Percentiles rank a stretch among this genome's conserved stretches.
Evolutionary conservation across 1,284 basidiomycete species (phyloP).

Genomic region (Porodaedalea pini): DNA sequence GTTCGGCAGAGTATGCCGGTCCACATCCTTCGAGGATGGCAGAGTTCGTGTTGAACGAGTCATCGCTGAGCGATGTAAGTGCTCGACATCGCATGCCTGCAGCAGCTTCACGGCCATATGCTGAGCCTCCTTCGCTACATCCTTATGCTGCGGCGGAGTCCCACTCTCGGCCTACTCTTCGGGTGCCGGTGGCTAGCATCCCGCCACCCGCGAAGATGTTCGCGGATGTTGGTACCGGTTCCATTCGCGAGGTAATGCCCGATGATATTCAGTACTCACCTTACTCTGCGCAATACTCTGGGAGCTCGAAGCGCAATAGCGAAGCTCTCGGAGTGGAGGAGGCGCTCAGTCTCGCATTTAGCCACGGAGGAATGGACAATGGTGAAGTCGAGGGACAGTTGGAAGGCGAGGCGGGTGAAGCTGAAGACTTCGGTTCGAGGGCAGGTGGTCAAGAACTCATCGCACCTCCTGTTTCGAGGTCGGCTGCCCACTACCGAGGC

Average conservation of each 20-base stretch:
- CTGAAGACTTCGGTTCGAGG: neutral
- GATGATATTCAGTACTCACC: constrained; percentile 55
- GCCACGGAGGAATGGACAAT: constrained; percentile 9
- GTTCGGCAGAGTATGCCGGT: constrained; percentile 44
- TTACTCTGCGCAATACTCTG: constrained; percentile 32
- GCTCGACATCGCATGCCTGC: constrained; percentile 51
- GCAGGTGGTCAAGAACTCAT: constrained; percentile 10
- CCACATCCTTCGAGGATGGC: constrained; percentile 37
- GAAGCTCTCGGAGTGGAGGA: constrained; percentile 23
- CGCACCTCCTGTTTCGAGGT: neutral
- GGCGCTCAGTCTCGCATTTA: constrained; percentile 20
- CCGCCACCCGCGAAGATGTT: constrained; percentile 49
- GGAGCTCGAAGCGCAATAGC: constrained; percentile 24
- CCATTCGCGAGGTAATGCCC: constrained; percentile 49
- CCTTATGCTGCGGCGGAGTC: constrained; percentile 32
- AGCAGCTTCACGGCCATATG: constrained; percentile 30
- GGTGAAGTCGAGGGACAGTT: neutral
- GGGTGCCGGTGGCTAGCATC: constrained; percentile 28
- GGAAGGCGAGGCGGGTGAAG: neutral
- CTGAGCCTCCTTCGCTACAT: constrained; percentile 25
- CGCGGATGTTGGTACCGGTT: constrained; percentile 46
- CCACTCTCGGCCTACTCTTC: constrained; percentile 22
- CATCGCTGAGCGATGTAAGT: constrained; percentile 37
- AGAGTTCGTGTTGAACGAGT: constrained; percentile 6
- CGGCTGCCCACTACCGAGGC: neutral